Base-by-base conservation (phyloP, 164 flowering plant species). In the Stephania japonica region DNA sequence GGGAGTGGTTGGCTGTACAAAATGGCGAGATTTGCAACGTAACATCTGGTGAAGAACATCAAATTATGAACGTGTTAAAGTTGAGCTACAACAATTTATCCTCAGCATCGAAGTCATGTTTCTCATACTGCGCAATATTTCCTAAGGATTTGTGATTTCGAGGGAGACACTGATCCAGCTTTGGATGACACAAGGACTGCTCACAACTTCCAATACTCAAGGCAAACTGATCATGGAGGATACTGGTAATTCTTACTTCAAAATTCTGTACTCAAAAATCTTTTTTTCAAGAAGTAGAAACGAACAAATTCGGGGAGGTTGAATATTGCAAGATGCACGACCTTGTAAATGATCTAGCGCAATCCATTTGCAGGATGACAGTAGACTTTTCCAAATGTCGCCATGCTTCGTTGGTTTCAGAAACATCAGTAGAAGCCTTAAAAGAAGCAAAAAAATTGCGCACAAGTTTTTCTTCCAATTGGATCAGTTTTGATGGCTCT, bases 31-130 rank as follows among this genome's bases (percentile, higher is more conserved):
- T 42, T 67, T 67, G 47, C 23, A 25, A 67, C 19, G 5, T n/a
- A 67, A 16, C 42, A 27, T n/a, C n/a, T n/a, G 70, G 42, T 7
- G 49, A 13, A 19, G 70, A 42, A 6, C 4, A 67, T 18, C 19
- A 42, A 41, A 42, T 67, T 21, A 38, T 67, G 7, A 5, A 1
- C 0, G 11, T 41, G n/a, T 42, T 67, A n/a, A 67, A 67, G 43
- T 67, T 41, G 70, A 67, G 70, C 42, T 42, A 67, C 10, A 50
- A 67, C n/a, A 9, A 67, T 67, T 38, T 32, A 0, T 14, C 70
- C 0, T 4, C 70, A 14, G 25, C 70, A 6, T 16, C 42, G 10
- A 41, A 67, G 21, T 50, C 41, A 41, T 67, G 70, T 42, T 67
- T 67, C 11, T 62, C 65, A 24, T 62, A n/a, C 7, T 62, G 65